These are phyloP conservation scores for Phallus indusiatus DNA, from an alignment of 768 basidiomycete genomes.

Conservation along the genomic window DNA sequence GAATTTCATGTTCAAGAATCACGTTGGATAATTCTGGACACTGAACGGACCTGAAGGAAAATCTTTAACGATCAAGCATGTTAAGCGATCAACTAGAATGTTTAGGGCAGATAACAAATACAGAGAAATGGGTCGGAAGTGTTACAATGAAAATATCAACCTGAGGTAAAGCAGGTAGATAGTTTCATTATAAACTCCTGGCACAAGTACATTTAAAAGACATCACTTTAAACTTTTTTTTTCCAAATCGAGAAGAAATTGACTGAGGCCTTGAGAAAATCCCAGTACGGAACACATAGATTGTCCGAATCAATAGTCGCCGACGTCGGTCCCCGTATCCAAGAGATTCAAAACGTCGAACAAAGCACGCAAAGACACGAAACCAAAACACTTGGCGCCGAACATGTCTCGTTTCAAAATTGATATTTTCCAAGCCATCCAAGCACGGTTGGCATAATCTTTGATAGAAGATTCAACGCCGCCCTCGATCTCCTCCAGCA, in stretches of 20 bases:
- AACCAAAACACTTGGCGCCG: slow-evolving; percentile 54
- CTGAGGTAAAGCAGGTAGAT: background rate
- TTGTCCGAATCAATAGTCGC: too few relatives aligned
- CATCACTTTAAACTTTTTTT: too few relatives aligned
- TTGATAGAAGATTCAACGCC: slow-evolving; percentile 32
- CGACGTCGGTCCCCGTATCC: background rate
- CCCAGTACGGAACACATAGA: too few relatives aligned
- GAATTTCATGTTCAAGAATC: too few relatives aligned
- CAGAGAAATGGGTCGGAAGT: too few relatives aligned
- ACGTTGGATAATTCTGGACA: too few relatives aligned
- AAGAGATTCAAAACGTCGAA: slow-evolving; percentile 34
- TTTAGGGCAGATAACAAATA: too few relatives aligned
- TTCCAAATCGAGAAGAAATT: too few relatives aligned
- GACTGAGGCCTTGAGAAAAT: too few relatives aligned
- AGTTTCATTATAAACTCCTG: background rate
- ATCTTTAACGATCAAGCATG: too few relatives aligned
- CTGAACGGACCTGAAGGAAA: too few relatives aligned
- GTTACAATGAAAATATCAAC: background rate
- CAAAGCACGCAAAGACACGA: slow-evolving; percentile 46
- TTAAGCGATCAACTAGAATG: too few relatives aligned
- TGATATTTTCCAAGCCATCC: slow-evolving; percentile 47
- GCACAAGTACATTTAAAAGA: background rate
- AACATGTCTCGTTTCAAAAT: slow-evolving; percentile 25
- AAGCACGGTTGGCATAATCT: slow-evolving; percentile 37
- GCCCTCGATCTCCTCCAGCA: slow-evolving; percentile 40